phyloP scores from a whole-genome alignment of 306 rosid genomes.

The Albizia julibrissin region DNA sequence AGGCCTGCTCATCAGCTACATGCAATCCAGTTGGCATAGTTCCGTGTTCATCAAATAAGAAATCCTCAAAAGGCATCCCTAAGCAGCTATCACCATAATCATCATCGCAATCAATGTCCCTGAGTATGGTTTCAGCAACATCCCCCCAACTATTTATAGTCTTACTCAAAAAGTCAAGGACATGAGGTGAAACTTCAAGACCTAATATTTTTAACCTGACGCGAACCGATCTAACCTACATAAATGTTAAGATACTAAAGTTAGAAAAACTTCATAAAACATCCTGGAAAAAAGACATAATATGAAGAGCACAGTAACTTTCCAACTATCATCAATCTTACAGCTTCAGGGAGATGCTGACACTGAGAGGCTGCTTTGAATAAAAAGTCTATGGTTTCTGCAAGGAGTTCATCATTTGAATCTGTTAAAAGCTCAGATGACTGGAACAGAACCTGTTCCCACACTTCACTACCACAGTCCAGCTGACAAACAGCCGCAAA shows the following conservation, averaged over 20 bases:
- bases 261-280: conserved; percentile 32
- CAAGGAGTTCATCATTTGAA: conserved; percentile 86
- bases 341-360: conserved; percentile 98
- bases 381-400: conserved; percentile 79
- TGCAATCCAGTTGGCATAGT: conserved; percentile 60
- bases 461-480: conserved; percentile 93
- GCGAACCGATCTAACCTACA: conserved; percentile 92
- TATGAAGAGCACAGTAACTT: conserved; percentile 32
- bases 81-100: conserved; percentile 77
- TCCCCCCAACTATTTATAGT: conserved; percentile 98
- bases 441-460: conserved; percentile 88
- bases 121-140: conserved; percentile 88
- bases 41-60: conserved; percentile 74
- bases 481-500: conserved; percentile 88
- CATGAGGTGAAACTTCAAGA: conserved; percentile 78
- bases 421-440: conserved; percentile 80
- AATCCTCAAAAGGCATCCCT: conserved; percentile 57
- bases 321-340: conserved; percentile 46
- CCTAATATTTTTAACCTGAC: conserved; percentile 83
- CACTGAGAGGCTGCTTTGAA: conserved; percentile 97
- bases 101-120: conserved; percentile 91
- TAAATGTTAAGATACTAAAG: conserved; percentile 33
- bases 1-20: conserved; percentile 70
- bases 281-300: conserved; percentile 11
- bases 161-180: conserved; percentile 86